Percentiles rank a stretch among this genome's conserved stretches.
phyloP scores from a whole-genome alignment of 2,329 filamentous ascomycete genomes.

The Fusarium albosuccineum region DNA sequence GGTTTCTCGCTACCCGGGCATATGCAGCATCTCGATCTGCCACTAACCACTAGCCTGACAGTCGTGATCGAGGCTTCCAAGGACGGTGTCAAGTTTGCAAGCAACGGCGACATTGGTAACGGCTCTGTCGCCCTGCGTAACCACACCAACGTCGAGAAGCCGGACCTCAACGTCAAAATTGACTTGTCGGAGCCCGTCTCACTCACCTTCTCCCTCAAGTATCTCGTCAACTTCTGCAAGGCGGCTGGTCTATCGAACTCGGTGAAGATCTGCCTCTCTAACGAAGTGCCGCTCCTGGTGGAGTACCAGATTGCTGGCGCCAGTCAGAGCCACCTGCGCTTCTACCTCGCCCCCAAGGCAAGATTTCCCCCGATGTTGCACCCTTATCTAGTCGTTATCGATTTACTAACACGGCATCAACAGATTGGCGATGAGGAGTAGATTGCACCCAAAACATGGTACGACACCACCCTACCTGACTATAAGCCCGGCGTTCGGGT shows the following conservation, averaged over 20 bases:
- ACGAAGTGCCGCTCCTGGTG: constrained; percentile 94
- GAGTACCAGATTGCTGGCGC: constrained; percentile 87
- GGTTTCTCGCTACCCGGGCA: constrained; percentile 47
- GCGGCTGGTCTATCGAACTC: constrained; percentile 83
- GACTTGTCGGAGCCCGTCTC: constrained; percentile 92
- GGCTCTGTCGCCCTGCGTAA: constrained; percentile 92
- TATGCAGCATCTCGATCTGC: not conserved
- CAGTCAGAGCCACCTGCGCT: constrained; percentile 93
- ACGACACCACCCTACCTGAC: constrained; percentile 32
- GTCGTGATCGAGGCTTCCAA: constrained; percentile 97
- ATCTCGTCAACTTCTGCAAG: constrained; percentile 99
- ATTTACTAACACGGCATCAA: constrained; percentile 18
- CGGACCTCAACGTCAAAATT: constrained; percentile 87
- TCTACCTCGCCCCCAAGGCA: constrained; percentile 99
- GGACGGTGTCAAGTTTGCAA: constrained; percentile 96
- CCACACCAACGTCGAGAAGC: constrained; percentile 91
- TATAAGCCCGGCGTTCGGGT: constrained; percentile 34
- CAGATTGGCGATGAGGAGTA: constrained; percentile 59
- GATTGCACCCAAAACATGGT: constrained; percentile 22
- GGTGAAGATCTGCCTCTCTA: constrained; percentile 94
- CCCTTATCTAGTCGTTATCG: not conserved
- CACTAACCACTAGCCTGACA: constrained; percentile 52
- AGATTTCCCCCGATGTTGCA: constrained; percentile 41
- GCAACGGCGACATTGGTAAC: constrained; percentile 94
- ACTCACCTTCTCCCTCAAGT: constrained; percentile 98